A percentile compares a stretch with the other conserved stretches of the same genome.
Conservation (phyloP, 345 rosid species). For the Nasturtium officinale region DNA sequence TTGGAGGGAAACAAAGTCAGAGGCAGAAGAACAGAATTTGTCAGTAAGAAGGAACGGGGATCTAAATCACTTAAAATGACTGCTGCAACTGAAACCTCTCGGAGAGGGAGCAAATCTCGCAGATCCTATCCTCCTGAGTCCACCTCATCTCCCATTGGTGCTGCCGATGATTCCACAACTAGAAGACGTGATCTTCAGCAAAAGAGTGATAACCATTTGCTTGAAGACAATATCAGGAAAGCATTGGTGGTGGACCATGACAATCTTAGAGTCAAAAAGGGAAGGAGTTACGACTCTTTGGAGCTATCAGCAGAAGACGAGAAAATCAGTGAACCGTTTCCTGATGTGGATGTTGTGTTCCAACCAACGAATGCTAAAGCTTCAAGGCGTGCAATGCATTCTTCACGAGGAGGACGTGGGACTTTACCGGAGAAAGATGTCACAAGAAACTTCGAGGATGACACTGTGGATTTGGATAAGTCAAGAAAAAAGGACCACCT, state of each 20-base stretch:
- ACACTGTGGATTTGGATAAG: not conserved
- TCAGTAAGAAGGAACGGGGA: conserved; percentile 30
- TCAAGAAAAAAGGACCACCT: conserved; percentile 25
- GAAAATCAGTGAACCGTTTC: conserved; percentile 11
- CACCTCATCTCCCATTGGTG: conserved; percentile 27
- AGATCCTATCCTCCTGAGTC: conserved; percentile 41
- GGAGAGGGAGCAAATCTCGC: conserved; percentile 32
- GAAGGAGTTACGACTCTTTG: conserved; percentile 33
- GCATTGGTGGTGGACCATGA: conserved; percentile 2
- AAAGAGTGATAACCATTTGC: conserved; percentile 12
- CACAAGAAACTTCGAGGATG: conserved; percentile 28
- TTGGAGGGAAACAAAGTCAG: conserved; percentile 8
- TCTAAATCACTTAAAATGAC: conserved; percentile 34
- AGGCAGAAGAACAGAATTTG: conserved; percentile 29
- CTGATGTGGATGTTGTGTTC: not conserved
- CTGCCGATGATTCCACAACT: conserved; percentile 10
- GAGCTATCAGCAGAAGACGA: conserved; percentile 31
- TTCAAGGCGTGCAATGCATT: conserved; percentile 30
- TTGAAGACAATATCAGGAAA: conserved; percentile 19
- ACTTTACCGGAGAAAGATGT: conserved; percentile 26
- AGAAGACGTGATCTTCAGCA: conserved; percentile 12
- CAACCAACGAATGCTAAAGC: conserved; percentile 28
- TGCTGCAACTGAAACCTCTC: conserved; percentile 35
- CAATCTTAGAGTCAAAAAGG: conserved; percentile 19
- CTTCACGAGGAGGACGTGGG: conserved; percentile 21